Percentiles rank a stretch among this genome's conserved stretches.
These are phyloP conservation scores for Vigna hirtella DNA, from an alignment of 306 rosid species.

Conservation along the genomic window DNA sequence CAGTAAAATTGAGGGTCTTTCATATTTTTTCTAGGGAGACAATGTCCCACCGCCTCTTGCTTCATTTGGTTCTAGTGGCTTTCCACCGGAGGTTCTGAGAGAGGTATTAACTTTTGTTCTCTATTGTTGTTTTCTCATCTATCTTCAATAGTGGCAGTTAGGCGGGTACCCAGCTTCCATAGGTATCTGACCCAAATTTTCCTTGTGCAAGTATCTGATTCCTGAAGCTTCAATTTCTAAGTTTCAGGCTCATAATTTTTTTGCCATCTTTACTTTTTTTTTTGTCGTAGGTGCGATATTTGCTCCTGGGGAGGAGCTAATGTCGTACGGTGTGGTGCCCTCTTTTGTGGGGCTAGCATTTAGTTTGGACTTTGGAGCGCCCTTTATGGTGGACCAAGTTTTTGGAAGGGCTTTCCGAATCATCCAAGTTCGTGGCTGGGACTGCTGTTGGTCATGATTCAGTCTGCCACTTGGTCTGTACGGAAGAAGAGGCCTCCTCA, in stretches of 20 bases:
- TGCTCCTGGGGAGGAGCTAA: conserved; percentile 99
- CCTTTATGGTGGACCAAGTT: conserved; percentile 93
- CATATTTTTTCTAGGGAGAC: conserved; percentile 66
- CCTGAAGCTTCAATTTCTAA: conserved; percentile 75
- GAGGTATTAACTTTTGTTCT: conserved; percentile 70
- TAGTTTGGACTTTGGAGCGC: conserved; percentile 85
- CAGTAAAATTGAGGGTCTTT: conserved; percentile 15
- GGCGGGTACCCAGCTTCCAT: conserved; percentile 50
- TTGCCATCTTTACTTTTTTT: conserved; percentile 78
- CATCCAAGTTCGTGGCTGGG: conserved; percentile 95
- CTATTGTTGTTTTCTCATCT: conserved; percentile 25
- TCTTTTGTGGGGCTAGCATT: conserved; percentile 86
- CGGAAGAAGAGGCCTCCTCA: conserved; percentile 99
- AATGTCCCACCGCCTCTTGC: conserved; percentile 82
- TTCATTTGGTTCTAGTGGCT: conserved; percentile 78
- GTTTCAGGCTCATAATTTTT: conserved; percentile 81
- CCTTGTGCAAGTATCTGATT: conserved; percentile 69
- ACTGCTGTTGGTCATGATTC: conserved; percentile 98
- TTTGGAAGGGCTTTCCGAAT: conserved; percentile 96
- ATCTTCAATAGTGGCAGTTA: conserved; percentile 46
- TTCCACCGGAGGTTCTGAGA: conserved; percentile 93
- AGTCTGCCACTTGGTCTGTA: conserved; percentile 94
- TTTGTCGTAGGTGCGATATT: conserved; percentile 99
- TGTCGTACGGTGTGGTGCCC: conserved; percentile 99
- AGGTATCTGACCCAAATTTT: conserved; percentile 57